Evolutionary conservation across 305 asterid genomes (phyloP), one percentile per base, ranked within the genome.

Genomic region (Euphrasia arctica): DNA sequence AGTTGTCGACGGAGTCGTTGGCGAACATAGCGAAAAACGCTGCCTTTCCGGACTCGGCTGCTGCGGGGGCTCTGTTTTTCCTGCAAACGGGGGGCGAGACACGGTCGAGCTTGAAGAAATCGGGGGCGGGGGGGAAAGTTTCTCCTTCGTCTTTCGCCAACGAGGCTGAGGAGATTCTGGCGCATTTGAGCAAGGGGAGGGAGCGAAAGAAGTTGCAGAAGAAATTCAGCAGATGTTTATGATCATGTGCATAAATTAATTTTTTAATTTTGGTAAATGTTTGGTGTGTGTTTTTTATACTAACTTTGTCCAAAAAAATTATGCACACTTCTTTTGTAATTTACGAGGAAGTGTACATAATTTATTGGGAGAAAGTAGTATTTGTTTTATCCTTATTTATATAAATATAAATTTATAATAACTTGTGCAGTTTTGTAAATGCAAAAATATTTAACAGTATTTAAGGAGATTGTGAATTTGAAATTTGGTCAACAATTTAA

Each of bases 1-100:
- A 84, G 77, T 76, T 82, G 25, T 77, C 88, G 13, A 63, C 66
- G 22, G 66, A 64, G 32, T 66, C 62, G 22, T 52, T 70, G 67
- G 15, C 65, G 18, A 63, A 78, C 28, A 31, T 77, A 25, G 74
- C 79, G 15, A 64, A 57, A 11, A 77, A 83, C 61, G 49, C 28
- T 9, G 76, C 50, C 4, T 87, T 82, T 71, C 86, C 87, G 29
- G 74, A 66, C 55, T 66, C 62, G 55, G 67, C 77, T 18, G 67
- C 51, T 39, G 68, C 54, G 58, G 32, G 52, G 57, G 79, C 80
- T 63, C 42, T 63, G 36, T 55, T 52, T 13, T 66, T 70, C 45
- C 54, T 32, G 56, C 73, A 78, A 58, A 66, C 77, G 0, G 74
- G 65, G 71, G 47, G 28, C 52, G 60, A 57, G 58, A 58, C 13